Evolutionary conservation across 2,329 filamentous ascomycete species (phyloP).

Genomic region (Colletotrichum sp.): DNA sequence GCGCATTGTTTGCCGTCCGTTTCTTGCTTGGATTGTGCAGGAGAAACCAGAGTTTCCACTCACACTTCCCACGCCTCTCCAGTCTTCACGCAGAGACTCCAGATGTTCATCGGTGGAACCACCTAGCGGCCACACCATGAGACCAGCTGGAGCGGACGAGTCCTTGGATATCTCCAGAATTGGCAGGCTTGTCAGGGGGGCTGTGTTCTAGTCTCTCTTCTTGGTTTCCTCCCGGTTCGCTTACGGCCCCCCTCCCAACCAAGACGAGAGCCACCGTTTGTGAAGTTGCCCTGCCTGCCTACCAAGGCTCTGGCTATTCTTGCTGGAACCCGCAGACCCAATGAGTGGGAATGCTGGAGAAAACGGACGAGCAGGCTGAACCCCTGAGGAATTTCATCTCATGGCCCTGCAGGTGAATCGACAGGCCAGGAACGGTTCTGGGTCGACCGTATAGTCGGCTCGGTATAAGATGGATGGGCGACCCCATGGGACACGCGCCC

Average conservation of each 20-base stretch:
- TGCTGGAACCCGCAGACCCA: background rate
- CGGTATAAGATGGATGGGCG: constrained; percentile 8
- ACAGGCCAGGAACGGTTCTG: constrained; percentile 1
- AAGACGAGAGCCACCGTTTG: background rate
- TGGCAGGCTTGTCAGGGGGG: background rate
- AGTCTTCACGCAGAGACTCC: background rate
- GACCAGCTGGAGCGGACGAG: background rate
- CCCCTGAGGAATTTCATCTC: constrained; percentile 9
- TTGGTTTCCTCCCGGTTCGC: background rate
- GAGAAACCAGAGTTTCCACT: background rate
- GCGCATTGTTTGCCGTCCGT: background rate
- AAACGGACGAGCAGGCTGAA: background rate
- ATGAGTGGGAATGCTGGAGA: constrained; percentile 3
- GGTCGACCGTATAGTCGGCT: background rate
- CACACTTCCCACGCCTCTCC: background rate
- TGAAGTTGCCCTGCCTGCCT: background rate
- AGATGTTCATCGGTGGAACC: background rate
- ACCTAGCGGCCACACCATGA: background rate
- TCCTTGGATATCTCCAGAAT: background rate
- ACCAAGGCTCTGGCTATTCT: background rate
- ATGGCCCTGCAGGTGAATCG: background rate
- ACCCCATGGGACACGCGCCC: constrained; percentile 2
- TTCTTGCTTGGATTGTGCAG: background rate
- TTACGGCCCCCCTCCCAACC: background rate
- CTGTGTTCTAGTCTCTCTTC: constrained; percentile 8